A percentile compares a stretch with the other conserved stretches of the same genome.
phyloP scores from a whole-genome alignment of 306 rosid species.

The Inga leiocalycina region DNA sequence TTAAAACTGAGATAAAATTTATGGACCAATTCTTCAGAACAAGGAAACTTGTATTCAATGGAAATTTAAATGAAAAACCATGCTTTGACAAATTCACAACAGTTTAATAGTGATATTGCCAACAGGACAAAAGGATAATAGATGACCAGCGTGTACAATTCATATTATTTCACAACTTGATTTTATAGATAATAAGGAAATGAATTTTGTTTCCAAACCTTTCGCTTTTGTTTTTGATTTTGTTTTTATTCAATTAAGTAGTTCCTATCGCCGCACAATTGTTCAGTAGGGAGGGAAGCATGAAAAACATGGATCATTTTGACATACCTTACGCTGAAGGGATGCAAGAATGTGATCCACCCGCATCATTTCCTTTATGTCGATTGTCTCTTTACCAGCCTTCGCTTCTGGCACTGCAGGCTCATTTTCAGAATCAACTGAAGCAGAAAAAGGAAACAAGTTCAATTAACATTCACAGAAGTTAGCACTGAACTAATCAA shows the following conservation, averaged over 20 bases:
- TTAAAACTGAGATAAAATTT: conserved; percentile 3
- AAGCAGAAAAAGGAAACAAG: conserved; percentile 43
- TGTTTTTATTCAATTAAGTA: not conserved
- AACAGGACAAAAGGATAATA: not conserved
- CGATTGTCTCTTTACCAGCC: conserved; percentile 67
- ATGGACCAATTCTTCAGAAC: conserved; percentile 24
- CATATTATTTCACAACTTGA: conserved; percentile 10
- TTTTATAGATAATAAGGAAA: conserved; percentile 17
- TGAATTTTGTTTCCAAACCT: conserved; percentile 8
- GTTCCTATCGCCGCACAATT: conserved; percentile 8
- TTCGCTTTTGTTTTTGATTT: conserved; percentile 6
- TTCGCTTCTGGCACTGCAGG: conserved; percentile 53
- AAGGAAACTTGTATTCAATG: not conserved
- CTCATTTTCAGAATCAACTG: conserved; percentile 83
- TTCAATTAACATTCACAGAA: conserved; percentile 28
- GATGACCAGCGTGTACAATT: not conserved
- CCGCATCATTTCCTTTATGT: conserved; percentile 73
- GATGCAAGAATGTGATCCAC: conserved; percentile 86
- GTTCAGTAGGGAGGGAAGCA: conserved; percentile 16
- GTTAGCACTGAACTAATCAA: conserved; percentile 12
- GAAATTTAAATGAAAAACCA: not conserved
- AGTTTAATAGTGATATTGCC: not conserved
- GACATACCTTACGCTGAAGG: conserved; percentile 72
- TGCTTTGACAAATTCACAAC: not conserved
- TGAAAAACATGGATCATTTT: conserved; percentile 1